phyloP scores from a whole-genome alignment of 352 stramenopile species.

The Globisporangium megalacanthum region DNA sequence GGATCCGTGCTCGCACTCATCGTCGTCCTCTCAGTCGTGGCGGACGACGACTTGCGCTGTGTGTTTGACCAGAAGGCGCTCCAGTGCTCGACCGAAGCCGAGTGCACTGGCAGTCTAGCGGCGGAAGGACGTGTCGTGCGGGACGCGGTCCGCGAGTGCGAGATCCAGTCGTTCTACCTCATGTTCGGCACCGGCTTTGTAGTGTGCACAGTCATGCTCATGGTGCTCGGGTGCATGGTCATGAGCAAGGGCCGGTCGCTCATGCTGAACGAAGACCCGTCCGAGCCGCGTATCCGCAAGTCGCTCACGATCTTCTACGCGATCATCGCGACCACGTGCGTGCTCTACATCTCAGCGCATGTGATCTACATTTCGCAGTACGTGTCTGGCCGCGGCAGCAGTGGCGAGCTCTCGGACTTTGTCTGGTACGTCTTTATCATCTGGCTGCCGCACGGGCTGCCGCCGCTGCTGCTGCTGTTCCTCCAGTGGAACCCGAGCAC shows the following conservation, averaged over 20 bases:
- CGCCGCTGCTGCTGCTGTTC: conserved; percentile 74
- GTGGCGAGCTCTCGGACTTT: conserved; percentile 66
- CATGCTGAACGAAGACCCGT: conserved; percentile 84
- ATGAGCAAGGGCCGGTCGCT: conserved; percentile 79
- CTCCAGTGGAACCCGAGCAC: conserved; percentile 84
- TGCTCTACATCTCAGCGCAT: conserved; percentile 83
- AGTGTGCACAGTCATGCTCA: conserved; percentile 80
- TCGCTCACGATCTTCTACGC: conserved; percentile 86
- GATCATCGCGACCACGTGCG: conserved; percentile 84
- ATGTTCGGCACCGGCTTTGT: conserved; percentile 74
- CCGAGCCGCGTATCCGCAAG: conserved; percentile 74
- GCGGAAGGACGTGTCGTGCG: conserved; percentile 66
- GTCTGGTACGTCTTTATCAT: conserved; percentile 88
- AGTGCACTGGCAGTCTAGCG: conserved; percentile 50
- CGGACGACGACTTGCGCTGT: conserved; percentile 57
- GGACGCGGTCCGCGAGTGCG: conserved; percentile 58
- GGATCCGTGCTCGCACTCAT: conserved; percentile 61
- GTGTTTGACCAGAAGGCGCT: conserved; percentile 65
- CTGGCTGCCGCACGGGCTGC: conserved; percentile 72
- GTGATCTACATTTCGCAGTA: conserved; percentile 88
- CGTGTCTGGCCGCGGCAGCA: conserved; percentile 45
- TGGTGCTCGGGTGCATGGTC: conserved; percentile 83
- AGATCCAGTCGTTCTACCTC: conserved; percentile 81
- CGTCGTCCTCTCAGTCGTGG: conserved; percentile 43
- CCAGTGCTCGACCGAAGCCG: conserved; percentile 42